Evolutionary conservation across 495 filamentous ascomycete genomes (phyloP), one percentile per base, ranked within the genome.

Genomic region (Penicillium ucsense): DNA sequence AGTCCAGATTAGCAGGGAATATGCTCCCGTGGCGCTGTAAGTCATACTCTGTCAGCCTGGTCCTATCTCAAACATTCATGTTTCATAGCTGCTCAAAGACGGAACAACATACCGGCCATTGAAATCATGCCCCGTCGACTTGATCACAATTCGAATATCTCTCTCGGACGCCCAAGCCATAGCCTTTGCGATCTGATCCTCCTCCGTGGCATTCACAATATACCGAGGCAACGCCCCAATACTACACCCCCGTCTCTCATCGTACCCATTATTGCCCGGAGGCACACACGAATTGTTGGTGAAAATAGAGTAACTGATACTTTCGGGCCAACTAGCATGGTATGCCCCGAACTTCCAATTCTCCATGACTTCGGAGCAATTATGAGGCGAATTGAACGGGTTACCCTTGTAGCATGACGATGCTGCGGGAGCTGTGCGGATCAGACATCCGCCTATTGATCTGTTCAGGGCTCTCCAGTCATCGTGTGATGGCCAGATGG

Each of bases 121-220:
- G 45, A 76, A 73, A 55, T 80, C 78, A 55, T 81, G 73, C 7
- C 73, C 74, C 1, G 70, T 76, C 30, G 72, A 71, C 63, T 66
- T 66, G 6, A 66, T 46, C 10, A 82, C 65, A 38, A 84, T 55
- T 4, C 79, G 69, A 28, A 84, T 65, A 52, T 77, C 79, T 39
- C 75, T 60, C 31, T 72, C 41, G 2, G 66, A 57, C 0, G 77
- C 78, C 53, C 72, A 81, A 42, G 67, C 64, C 49, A 80, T 54
- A 4, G 56, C 62, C 3, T 36, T 54, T 0, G 52, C 51, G 38
- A 68, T 41, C 37, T 66, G 61, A 1, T 49, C 8, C 8, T 57
- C 55, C 4, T 37, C 56, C 2, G 58, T 61, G 3, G 63, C 65
- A 47, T 65, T 65, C 10, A 69, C 63, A 30, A 63, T 49, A 41